phyloP scores from a whole-genome alignment of 2,329 filamentous ascomycete genomes.

The Trichoderma sp. region DNA sequence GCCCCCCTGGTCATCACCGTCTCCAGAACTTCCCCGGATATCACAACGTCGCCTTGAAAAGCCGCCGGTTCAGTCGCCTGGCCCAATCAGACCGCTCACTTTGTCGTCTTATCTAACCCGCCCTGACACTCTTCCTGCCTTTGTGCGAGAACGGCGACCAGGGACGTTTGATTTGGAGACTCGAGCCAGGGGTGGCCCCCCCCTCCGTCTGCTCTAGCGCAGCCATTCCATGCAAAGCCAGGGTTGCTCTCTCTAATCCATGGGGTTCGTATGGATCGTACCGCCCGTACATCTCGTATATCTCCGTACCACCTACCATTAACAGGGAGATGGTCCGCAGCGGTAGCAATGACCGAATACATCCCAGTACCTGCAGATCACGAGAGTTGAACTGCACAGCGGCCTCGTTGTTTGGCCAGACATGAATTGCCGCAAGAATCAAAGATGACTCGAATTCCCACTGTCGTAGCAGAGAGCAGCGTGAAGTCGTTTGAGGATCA shows the following conservation, averaged over 20 bases:
- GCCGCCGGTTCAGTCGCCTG: neutral
- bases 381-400: neutral
- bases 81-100: neutral
- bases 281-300: conserved; percentile 27
- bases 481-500: neutral
- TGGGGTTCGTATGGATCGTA: conserved; percentile 23
- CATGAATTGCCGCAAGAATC: neutral
- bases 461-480: neutral
- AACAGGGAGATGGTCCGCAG: neutral
- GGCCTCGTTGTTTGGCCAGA: neutral
- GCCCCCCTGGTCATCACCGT: neutral
- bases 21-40: conserved; percentile 24
- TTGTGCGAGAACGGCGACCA: conserved; percentile 1
- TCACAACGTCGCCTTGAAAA: conserved; percentile 1
- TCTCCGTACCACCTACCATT: conserved; percentile 20
- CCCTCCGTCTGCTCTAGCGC: neutral
- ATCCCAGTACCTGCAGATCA: neutral
- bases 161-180: conserved; percentile 4
- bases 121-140: neutral
- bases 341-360: neutral
- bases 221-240: neutral
- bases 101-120: conserved; percentile 8
- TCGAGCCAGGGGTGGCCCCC: conserved; percentile 14
- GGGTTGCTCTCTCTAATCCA: neutral
- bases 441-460: neutral